Conservation (phyloP, 2,329 filamentous ascomycete species). For the Pseudogymnoascus sp. region DNA sequence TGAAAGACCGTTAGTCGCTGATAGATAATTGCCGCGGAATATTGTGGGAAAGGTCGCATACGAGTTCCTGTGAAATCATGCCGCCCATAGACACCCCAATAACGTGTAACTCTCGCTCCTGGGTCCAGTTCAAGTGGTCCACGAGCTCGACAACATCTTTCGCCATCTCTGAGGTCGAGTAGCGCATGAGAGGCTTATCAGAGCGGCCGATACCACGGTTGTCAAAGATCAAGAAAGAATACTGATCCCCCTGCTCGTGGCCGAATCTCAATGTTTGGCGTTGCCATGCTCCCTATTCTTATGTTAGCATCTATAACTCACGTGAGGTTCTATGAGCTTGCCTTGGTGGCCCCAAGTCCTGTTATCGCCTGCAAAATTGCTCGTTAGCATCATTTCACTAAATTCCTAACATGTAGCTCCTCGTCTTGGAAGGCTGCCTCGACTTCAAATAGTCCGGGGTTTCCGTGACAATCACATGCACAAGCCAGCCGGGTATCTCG, state of each 20-base stretch:
- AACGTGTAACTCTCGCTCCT: constrained; percentile 54
- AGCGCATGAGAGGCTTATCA: constrained; percentile 68
- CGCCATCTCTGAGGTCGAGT: constrained; percentile 81
- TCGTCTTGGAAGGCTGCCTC: background rate
- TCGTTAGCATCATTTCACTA: background rate
- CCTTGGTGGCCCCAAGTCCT: constrained; percentile 62
- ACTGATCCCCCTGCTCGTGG: constrained; percentile 58
- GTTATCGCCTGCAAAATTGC: constrained; percentile 57
- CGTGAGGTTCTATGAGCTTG: constrained; percentile 12
- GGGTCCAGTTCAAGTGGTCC: constrained; percentile 61
- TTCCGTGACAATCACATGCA: background rate
- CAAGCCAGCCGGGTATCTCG: background rate
- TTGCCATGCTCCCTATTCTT: constrained; percentile 60
- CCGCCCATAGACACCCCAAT: constrained; percentile 79
- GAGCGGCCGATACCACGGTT: constrained; percentile 79
- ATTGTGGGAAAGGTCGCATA: constrained; percentile 26
- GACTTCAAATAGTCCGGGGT: background rate
- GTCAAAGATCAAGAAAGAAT: constrained; percentile 70
- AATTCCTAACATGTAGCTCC: background rate
- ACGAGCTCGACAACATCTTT: constrained; percentile 64
- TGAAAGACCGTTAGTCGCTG: constrained; percentile 5
- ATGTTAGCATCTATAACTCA: constrained; percentile 19
- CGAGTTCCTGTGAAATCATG: constrained; percentile 85
- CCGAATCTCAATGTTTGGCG: constrained; percentile 77
- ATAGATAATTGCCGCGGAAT: background rate